These are phyloP conservation scores for Talaromyces sp. DNA, from an alignment of 2,329 filamentous ascomycete genomes.

Conservation along the genomic window DNA sequence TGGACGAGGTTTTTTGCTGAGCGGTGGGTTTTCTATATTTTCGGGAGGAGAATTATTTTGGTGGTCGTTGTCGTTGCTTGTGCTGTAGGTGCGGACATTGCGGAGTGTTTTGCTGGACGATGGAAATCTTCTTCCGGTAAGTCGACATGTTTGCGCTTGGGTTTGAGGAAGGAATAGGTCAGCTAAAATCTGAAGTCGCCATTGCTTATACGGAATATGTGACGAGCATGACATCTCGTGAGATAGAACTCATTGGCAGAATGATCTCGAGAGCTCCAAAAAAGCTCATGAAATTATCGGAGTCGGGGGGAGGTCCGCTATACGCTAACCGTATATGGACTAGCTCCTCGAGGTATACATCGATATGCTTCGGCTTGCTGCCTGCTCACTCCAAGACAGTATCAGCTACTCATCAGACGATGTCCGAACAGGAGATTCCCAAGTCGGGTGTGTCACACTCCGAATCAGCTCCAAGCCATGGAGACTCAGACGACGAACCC, in stretches of 20 bases:
- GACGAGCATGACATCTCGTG: constrained; percentile 15
- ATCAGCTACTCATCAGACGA: not conserved
- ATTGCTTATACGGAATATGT: constrained; percentile 11
- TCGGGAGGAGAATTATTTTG: not conserved
- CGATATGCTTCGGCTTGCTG: not conserved
- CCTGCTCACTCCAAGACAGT: not conserved
- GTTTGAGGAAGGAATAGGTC: constrained; percentile 1
- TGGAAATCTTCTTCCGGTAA: not conserved
- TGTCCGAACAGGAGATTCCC: not conserved
- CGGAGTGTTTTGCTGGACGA: not conserved
- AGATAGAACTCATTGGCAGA: not conserved
- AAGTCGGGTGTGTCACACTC: not conserved
- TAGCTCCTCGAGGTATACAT: not conserved
- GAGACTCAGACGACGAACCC: not conserved
- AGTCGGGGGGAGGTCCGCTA: not conserved
- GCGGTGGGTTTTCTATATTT: not conserved
- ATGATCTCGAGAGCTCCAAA: not conserved
- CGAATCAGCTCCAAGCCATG: not conserved
- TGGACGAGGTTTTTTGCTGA: constrained; percentile 21
- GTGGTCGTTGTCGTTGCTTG: not conserved
- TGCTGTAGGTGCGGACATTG: not conserved
- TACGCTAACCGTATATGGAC: not conserved
- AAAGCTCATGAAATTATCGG: not conserved
- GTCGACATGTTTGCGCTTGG: not conserved
- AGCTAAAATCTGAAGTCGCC: not conserved